These are phyloP conservation scores for Populus nigra DNA, from an alignment of 345 rosid species.

Conservation along the genomic window DNA sequence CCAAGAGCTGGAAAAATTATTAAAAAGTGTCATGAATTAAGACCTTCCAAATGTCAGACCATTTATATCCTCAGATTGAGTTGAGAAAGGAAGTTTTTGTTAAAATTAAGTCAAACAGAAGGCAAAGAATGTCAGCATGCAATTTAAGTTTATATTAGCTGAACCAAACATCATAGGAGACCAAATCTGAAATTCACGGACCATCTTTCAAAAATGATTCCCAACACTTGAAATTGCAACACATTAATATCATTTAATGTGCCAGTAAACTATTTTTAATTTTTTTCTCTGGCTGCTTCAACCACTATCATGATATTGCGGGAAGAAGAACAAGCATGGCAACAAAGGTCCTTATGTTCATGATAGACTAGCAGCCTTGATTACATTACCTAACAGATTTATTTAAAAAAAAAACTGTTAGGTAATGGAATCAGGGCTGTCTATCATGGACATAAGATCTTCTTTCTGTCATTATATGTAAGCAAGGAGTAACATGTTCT, in stretches of 20 bases:
- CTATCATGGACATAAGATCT: neutral
- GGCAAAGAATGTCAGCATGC: neutral
- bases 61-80: neutral
- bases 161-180: neutral
- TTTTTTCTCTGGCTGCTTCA: neutral
- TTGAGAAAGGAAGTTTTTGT: neutral
- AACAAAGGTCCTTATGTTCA: neutral
- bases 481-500: neutral
- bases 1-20: slow-evolving; percentile 53
- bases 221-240: neutral
- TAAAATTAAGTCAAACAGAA: too few relatives aligned
- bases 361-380: neutral
- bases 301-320: neutral
- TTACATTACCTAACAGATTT: neutral
- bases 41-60: neutral
- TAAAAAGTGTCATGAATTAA: neutral
- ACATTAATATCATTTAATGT: neutral
- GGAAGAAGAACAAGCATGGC: neutral
- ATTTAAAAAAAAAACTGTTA: neutral
- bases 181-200: neutral
- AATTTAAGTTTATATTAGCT: neutral
- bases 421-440: too few relatives aligned
- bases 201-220: neutral
- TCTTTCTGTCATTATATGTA: neutral
- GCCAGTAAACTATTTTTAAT: neutral